Base-by-base conservation (phyloP, 2,329 filamentous ascomycete genomes). In the Hypoxylon rubiginosum region DNA sequence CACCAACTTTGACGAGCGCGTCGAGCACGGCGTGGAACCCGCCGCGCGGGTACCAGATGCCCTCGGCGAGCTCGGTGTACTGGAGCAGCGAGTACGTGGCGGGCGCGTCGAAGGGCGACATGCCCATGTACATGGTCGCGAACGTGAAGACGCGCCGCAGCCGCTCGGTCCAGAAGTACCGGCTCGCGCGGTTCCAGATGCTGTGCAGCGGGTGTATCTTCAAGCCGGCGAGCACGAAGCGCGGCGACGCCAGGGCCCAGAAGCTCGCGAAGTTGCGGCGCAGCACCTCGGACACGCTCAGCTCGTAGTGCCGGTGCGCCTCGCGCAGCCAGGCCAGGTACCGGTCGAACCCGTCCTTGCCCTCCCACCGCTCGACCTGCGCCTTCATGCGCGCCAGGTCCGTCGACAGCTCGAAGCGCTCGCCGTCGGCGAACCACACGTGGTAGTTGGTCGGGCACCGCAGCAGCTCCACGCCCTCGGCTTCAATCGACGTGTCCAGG, bases 111-210 rank as follows among this genome's bases (percentile, higher is more conserved):
- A 91, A 93, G 0, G 91, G 91, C 58, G 85, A 89, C 91, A 93
- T 93, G 0, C 91, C 91, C 88, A 93, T 91, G 74, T 94, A 93
- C 91, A 93, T 94, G 71, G 89, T 92, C 21, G 88, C 90, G 77
- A 93, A 93, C 0, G 91, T 93, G 69, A 93, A 93, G 0, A 91
- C 90, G 26, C 90, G 80, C 65, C 91, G 82, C 72, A 93, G 74
- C 62, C 90, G 82, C 74, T 93, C 91, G 0, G 89, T 90, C 82
- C 82, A 85, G 76, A 93, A 93, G 73, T 93, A 93, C 66, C 84
- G 84, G 26, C 85, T 82, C 2, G 90, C 88, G 28, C 91, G 80
- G 6, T 82, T 82, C 81, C 90, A 93, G 15, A 92, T 91, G 71
- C 85, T 90, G 76, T 92, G 88, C 67, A 93, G 89, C 0, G 90